Base-by-base conservation (phyloP, 75 land plant species). In the Azolla pinnata region DNA sequence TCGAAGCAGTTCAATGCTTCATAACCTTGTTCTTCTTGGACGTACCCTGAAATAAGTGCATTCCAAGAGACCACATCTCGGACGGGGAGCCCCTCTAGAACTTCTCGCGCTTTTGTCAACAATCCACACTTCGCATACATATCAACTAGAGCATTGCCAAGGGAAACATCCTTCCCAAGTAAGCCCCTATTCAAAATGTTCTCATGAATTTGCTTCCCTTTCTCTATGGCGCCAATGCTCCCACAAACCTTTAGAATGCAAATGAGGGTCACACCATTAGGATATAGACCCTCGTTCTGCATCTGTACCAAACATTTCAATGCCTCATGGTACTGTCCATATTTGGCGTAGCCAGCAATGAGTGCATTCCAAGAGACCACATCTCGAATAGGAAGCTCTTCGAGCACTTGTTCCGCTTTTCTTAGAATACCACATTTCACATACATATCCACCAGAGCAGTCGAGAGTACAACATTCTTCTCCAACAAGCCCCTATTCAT, bases 351-450 rank as follows among this genome's bases (percentile, higher is more conserved):
- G 1, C 59, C 73, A 18, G 62, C 46, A 23, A 79, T 74, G 1
- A 70, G 65, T 1, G 66, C 46, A 45, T 57, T 79, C 81, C 81
- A 79, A 5, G 73, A 49, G 4, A 79, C 69, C 30, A 59, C 63
- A 21, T 79, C 78, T 19, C 49, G 64, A 10, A 34, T 31, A 4
- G 47, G 28, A 66, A 75, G 58, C 44, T 52, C 59, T 23, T 60
- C 55, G 60, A 75, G 70, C 32, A 75, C 60, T 29, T 48, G 18
- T 1, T 38, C 52, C 18, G 74, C 78, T 54, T 54, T 55, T 28
- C 31, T 31, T 26, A 70, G 27, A 1, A 7, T 55, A 0, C 63
- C 67, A 54, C 73, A 70, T 54, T 75, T 70, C 0, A 38, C 67
- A 29, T 75, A 75, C 57, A 69, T 52, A 54, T 64, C 59, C n/a